These are phyloP conservation scores for Epichloe sp. DNA, from an alignment of 2,329 filamentous ascomycete species.

Conservation along the genomic window DNA sequence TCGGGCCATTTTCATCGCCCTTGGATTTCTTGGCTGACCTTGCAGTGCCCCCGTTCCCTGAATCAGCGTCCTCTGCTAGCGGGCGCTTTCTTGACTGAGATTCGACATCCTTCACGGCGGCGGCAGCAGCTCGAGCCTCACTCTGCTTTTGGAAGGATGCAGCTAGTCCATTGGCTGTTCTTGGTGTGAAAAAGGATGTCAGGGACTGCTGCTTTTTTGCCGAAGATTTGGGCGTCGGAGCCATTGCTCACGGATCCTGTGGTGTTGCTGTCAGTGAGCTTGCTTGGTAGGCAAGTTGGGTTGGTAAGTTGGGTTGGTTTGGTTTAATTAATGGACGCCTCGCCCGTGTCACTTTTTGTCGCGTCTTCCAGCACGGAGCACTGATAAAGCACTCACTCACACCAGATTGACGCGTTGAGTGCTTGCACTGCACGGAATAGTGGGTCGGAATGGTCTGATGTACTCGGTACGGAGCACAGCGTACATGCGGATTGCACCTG, in stretches of 20 bases:
- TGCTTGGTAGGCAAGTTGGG: background rate
- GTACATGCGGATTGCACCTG: too few relatives aligned
- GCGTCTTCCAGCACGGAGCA: too few relatives aligned
- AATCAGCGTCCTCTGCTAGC: constrained; percentile 33
- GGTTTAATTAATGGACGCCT: too few relatives aligned
- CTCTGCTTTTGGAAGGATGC: constrained; percentile 22
- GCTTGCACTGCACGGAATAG: too few relatives aligned
- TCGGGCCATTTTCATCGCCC: constrained; percentile 23
- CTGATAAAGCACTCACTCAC: too few relatives aligned
- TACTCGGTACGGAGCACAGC: too few relatives aligned
- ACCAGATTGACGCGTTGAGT: too few relatives aligned
- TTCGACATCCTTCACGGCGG: constrained; percentile 14
- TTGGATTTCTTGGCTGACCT: constrained; percentile 30
- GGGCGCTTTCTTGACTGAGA: constrained; percentile 34
- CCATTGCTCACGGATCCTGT: constrained; percentile 13
- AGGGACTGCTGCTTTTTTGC: constrained; percentile 67
- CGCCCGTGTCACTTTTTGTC: too few relatives aligned
- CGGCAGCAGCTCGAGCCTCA: constrained; percentile 13
- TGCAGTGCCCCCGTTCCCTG: constrained; percentile 27
- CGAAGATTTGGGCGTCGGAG: constrained; percentile 17
- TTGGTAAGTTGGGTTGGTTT: too few relatives aligned
- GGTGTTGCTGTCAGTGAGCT: background rate
- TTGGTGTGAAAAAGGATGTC: constrained; percentile 71
- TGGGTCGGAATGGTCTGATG: too few relatives aligned
- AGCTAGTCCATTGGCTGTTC: constrained; percentile 34